A percentile compares a stretch with the other conserved stretches of the same genome.
Conservation (phyloP, 306 rosid species). For the Cicer cuneatum region DNA sequence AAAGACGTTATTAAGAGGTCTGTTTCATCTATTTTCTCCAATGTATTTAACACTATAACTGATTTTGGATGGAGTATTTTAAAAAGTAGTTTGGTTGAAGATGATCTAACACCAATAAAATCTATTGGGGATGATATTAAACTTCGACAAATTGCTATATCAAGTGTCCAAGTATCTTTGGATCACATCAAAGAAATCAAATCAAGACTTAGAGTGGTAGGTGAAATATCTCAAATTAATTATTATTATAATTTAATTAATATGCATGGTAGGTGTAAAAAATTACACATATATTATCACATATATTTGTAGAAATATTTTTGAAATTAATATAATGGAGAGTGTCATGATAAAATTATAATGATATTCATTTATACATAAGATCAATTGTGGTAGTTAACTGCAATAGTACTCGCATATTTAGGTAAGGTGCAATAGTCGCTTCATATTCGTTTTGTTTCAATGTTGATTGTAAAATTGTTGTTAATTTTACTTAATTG, state of each 20-base stretch:
- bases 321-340: too few relatives aligned
- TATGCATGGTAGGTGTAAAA: too few relatives aligned
- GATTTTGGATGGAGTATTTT: slow-evolving; percentile 55
- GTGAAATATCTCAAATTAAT: slow-evolving; percentile 12
- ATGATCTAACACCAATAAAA: slow-evolving; percentile 58
- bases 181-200: slow-evolving; percentile 47
- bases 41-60: background rate
- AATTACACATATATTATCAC: too few relatives aligned
- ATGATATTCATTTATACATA: too few relatives aligned
- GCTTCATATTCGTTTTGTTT: too few relatives aligned
- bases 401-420: too few relatives aligned
- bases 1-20: background rate
- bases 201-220: slow-evolving; percentile 59
- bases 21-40: slow-evolving; percentile 26
- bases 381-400: too few relatives aligned
- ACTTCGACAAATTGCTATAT: slow-evolving; percentile 31
- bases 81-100: slow-evolving; percentile 52
- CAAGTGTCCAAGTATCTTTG: slow-evolving; percentile 44
- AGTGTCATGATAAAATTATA: too few relatives aligned
- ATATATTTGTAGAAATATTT: too few relatives aligned
- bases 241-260: background rate
- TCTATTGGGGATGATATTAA: slow-evolving; percentile 40
- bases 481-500: too few relatives aligned
- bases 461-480: too few relatives aligned
- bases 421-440: too few relatives aligned